Conservation (phyloP, 108 stramenopile species). For the Fragilariopsis cylindrus region DNA sequence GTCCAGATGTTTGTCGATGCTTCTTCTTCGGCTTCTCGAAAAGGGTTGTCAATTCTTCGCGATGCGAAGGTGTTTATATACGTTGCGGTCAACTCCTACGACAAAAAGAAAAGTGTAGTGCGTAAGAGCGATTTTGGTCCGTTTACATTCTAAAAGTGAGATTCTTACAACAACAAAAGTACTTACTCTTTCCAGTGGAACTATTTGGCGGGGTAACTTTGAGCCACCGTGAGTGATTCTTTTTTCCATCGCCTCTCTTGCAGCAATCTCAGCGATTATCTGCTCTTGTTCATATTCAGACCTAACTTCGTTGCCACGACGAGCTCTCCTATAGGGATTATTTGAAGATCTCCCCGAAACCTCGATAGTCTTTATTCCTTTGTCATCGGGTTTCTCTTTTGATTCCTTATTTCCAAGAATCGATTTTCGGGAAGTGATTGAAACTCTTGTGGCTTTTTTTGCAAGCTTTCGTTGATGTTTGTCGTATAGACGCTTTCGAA, state of each 20-base stretch:
- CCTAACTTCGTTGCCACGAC: conserved; percentile 72
- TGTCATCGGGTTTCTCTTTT: conserved; percentile 14
- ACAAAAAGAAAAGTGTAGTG: conserved; percentile 12
- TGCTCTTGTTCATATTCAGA: conserved; percentile 91
- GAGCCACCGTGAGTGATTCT: conserved; percentile 79
- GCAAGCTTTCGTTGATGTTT: conserved; percentile 40
- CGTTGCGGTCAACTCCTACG: conserved; percentile 52
- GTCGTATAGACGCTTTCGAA: conserved; percentile 55
- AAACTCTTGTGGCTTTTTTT: conserved; percentile 44
- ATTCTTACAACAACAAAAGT: background rate
- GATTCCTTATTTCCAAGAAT: conserved; percentile 25
- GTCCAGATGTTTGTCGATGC: conserved; percentile 76
- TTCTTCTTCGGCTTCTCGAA: conserved; percentile 52
- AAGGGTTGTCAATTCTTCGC: conserved; percentile 53
- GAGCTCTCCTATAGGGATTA: conserved; percentile 83
- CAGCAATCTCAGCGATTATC: conserved; percentile 85
- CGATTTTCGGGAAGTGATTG: conserved; percentile 33
- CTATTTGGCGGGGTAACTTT: conserved; percentile 64
- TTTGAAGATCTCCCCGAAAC: conserved; percentile 48
- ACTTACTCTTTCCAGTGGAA: conserved; percentile 67
- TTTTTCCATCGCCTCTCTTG: conserved; percentile 85
- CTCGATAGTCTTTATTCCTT: conserved; percentile 28
- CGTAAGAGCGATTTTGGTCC: background rate
- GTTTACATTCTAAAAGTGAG: background rate
- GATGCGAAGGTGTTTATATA: conserved; percentile 65